Percentiles rank a stretch among this genome's conserved stretches.
Conservation (phyloP, 371 early-diverging fungal species). For the Mortierella sp. region DNA sequence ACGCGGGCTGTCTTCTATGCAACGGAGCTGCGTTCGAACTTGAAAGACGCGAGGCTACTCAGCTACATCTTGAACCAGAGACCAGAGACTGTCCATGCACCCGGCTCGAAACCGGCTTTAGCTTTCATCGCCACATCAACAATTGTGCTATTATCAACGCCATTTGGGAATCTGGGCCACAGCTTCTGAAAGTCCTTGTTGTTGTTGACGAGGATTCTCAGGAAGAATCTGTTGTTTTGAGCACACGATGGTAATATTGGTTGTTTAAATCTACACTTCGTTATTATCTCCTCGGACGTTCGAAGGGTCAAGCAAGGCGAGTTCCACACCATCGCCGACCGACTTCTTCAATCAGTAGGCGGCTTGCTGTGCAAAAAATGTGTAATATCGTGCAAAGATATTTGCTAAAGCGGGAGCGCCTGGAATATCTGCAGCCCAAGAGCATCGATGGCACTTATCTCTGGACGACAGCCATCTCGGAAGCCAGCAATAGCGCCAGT, state of each 20-base stretch:
- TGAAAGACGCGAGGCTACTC: slow-evolving; percentile 15
- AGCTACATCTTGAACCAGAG: slow-evolving; percentile 27
- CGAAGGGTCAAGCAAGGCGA: too few species aligned
- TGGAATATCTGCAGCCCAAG: slow-evolving; percentile 9
- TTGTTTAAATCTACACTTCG: too few species aligned
- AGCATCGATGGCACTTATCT: slow-evolving; percentile 7
- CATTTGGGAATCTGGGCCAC: slow-evolving; percentile 17
- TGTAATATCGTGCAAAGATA: slow-evolving; percentile 5
- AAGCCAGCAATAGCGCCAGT: too few species aligned
- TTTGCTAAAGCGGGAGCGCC: slow-evolving; percentile 11
- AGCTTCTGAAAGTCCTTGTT: slow-evolving; percentile 17
- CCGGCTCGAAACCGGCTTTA: slow-evolving; percentile 35
- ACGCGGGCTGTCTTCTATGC: slow-evolving; percentile 36
- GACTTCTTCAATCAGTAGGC: too few species aligned
- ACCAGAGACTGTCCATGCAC: slow-evolving; percentile 54
- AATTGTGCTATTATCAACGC: slow-evolving; percentile 9
- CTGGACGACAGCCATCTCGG: neutral
- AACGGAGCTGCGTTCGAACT: slow-evolving; percentile 3
- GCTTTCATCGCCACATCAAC: slow-evolving; percentile 35
- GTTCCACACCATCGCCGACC: slow-evolving; percentile 27
- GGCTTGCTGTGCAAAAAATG: neutral
- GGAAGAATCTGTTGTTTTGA: slow-evolving; percentile 28
- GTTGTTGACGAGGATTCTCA: slow-evolving; percentile 25
- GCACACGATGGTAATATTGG: neutral
- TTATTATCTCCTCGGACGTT: neutral